These are phyloP conservation scores for Nicotiana attenuata DNA, from an alignment of 257 asterid species.

Conservation along the genomic window DNA sequence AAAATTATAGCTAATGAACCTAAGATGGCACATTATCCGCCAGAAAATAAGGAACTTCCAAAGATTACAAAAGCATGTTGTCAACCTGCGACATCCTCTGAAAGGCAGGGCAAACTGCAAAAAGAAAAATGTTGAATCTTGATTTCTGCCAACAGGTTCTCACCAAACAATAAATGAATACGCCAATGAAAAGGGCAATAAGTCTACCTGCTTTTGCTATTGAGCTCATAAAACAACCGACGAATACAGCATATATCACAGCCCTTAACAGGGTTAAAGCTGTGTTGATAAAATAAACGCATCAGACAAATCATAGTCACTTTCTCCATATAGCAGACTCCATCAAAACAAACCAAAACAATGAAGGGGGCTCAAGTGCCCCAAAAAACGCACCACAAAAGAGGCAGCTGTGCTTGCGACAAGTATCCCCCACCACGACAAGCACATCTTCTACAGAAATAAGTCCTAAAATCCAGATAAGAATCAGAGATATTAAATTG, in stretches of 20 bases:
- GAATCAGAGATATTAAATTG: neutral
- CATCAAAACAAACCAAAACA: neutral
- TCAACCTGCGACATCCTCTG: conserved; percentile 5
- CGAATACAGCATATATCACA: conserved; percentile 1
- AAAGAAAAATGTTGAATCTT: conserved; percentile 8
- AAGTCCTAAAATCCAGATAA: neutral
- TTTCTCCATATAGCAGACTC: neutral
- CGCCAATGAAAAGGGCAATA: neutral
- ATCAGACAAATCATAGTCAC: conserved; percentile 18
- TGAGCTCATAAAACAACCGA: conserved; percentile 2
- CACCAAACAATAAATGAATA: neutral
- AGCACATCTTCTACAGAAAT: neutral
- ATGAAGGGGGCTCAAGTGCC: neutral
- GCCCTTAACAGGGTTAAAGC: neutral
- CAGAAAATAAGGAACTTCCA: no score
- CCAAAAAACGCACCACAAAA: neutral
- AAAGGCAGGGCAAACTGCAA: conserved; percentile 19
- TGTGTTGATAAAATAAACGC: conserved; percentile 10
- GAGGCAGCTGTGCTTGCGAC: neutral
- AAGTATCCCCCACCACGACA: no score
- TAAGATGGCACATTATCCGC: no score
- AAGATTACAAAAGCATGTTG: neutral
- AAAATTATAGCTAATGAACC: no score
- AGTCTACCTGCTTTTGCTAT: conserved; percentile 20
- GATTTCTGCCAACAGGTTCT: neutral